Conservation (phyloP, 352 stramenopile species). For the Phytophthora podocarpi region DNA sequence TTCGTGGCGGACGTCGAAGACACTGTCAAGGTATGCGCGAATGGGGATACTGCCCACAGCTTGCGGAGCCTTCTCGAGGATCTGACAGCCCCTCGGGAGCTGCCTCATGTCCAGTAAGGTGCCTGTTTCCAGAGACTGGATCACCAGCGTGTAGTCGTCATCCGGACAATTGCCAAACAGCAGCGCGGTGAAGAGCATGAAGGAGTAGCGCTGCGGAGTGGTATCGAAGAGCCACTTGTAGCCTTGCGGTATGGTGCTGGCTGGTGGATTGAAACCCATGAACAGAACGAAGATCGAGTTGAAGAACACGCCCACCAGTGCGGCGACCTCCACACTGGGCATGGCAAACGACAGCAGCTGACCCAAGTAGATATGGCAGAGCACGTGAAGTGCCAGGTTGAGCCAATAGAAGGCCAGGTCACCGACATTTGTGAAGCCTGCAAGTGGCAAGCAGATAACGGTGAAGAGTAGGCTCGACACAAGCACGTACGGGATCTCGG, state of each 20-base stretch:
- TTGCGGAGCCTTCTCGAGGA: conserved; percentile 31
- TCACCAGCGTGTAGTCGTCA: conserved; percentile 26
- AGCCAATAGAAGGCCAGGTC: conserved; percentile 41
- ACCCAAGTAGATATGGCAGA: conserved; percentile 49
- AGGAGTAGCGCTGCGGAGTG: conserved; percentile 39
- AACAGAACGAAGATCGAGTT: conserved; percentile 63
- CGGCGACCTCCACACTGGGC: conserved; percentile 42
- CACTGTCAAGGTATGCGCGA: conserved; percentile 37
- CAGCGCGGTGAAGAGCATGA: conserved; percentile 32
- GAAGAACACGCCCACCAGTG: conserved; percentile 41
- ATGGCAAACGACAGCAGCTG: conserved; percentile 42
- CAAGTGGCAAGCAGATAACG: conserved; percentile 38
- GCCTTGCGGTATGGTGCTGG: conserved; percentile 29
- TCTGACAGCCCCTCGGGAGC: conserved; percentile 35
- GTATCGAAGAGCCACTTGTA: conserved; percentile 49
- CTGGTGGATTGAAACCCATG: conserved; percentile 52
- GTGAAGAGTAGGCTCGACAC: conserved; percentile 40
- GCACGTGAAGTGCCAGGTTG: conserved; percentile 37
- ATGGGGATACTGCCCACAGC: conserved; percentile 32
- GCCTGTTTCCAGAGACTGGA: conserved; percentile 16
- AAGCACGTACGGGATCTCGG: conserved; percentile 64
- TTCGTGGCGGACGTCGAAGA: conserved; percentile 43
- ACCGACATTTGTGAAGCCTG: conserved; percentile 30
- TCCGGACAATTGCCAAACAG: conserved; percentile 38
- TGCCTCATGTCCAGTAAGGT: conserved; percentile 23